Conservation (phyloP, 192 early-diverging fungal species). For the Physocladia obscura region DNA sequence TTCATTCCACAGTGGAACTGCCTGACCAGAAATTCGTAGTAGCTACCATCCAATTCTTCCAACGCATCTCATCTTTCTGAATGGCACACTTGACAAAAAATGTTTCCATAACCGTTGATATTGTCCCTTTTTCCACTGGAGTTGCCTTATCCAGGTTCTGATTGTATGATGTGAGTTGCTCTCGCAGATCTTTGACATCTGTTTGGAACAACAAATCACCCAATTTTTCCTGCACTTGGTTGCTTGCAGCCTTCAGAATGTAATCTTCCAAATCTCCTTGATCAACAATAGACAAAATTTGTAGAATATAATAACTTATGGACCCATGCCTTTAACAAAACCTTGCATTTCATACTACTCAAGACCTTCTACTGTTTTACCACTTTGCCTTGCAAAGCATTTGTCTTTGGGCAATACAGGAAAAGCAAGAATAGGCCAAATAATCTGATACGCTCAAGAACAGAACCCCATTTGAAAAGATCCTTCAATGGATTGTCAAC, state of each 20-base stretch:
- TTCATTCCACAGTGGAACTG: not conserved
- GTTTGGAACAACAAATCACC: not conserved
- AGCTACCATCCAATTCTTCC: not conserved
- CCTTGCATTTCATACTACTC: not conserved
- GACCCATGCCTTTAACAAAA: not conserved
- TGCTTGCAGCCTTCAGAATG: not conserved
- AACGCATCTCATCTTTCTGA: not conserved
- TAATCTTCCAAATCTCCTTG: not conserved
- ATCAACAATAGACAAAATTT: not conserved
- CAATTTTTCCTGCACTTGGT: not conserved
- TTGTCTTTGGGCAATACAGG: not conserved
- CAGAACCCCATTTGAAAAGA: not conserved
- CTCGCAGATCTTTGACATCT: not conserved
- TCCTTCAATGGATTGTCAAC: not conserved
- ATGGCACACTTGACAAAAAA: not conserved
- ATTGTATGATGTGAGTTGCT: not conserved
- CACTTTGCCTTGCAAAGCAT: not conserved
- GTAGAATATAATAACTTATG: not conserved
- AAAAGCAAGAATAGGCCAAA: not conserved
- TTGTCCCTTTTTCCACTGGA: not conserved
- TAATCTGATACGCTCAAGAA: not conserved
- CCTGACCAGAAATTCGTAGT: not conserved
- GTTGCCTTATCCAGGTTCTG: not conserved
- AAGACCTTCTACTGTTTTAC: not conserved
- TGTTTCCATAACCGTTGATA: not conserved